phyloP scores from a whole-genome alignment of 768 basidiomycete genomes.

The Podaxis sp. region DNA sequence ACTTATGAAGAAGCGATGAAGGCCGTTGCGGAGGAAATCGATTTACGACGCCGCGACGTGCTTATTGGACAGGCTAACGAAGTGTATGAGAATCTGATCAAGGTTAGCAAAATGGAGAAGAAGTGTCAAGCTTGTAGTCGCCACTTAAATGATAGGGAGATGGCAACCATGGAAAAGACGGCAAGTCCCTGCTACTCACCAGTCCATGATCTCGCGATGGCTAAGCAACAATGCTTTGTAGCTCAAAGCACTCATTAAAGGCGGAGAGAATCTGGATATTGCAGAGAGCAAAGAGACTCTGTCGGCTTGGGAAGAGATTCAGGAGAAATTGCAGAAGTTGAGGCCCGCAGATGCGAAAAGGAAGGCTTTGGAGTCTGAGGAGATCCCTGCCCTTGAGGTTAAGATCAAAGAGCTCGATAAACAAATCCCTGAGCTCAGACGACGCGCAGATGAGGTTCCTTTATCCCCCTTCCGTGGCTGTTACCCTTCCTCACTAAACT shows the following conservation, averaged over 20 bases:
- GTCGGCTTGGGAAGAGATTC: conserved; percentile 54
- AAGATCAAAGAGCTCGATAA: conserved; percentile 56
- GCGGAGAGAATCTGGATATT: not conserved
- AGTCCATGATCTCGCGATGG: not conserved
- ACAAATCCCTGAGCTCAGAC: conserved; percentile 46
- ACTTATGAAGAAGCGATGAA: conserved; percentile 45
- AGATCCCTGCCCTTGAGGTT: conserved; percentile 64
- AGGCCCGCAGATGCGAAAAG: conserved; percentile 51
- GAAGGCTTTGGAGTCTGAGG: conserved; percentile 49
- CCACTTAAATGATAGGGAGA: conserved; percentile 45
- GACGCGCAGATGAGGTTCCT: conserved; percentile 59
- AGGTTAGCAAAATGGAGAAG: conserved; percentile 56
- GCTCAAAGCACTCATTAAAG: conserved; percentile 7
- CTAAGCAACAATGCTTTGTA: not conserved
- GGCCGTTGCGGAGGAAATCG: conserved; percentile 25
- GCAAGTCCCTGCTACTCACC: conserved; percentile 29
- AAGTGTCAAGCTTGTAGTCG: conserved; percentile 77
- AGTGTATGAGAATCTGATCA: conserved; percentile 53
- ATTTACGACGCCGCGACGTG: conserved; percentile 1
- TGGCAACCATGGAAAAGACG: conserved; percentile 63
- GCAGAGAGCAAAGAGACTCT: conserved; percentile 38
- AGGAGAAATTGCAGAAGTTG: conserved; percentile 53
- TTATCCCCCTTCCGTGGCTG: not conserved
- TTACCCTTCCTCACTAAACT: conserved; percentile 1
- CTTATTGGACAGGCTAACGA: conserved; percentile 5